Conservation (phyloP, 2,329 filamentous ascomycete species). For the Penicillium rolfsii region DNA sequence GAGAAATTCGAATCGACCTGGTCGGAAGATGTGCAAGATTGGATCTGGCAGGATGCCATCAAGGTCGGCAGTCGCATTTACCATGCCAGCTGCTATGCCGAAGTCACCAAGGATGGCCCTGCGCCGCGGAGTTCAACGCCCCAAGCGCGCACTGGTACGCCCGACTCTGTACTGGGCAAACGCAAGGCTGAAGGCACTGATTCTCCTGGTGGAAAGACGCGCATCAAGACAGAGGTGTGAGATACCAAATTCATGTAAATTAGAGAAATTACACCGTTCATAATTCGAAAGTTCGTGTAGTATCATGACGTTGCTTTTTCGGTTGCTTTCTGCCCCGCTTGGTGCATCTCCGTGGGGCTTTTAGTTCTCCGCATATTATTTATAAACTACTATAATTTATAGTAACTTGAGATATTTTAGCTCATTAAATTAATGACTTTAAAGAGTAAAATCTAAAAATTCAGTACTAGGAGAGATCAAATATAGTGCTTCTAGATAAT, state of each 20-base stretch:
- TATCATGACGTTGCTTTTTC: conserved; percentile 23
- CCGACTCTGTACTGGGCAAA: conserved; percentile 71
- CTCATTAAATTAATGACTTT: too few species aligned
- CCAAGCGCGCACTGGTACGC: conserved; percentile 55
- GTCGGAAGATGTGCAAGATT: conserved; percentile 91
- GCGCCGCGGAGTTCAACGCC: conserved; percentile 35
- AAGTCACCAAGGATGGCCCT: conserved; percentile 70
- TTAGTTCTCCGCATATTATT: too few species aligned
- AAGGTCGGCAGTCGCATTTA: conserved; percentile 78
- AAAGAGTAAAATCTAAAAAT: too few species aligned
- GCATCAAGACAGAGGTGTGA: conserved; percentile 46
- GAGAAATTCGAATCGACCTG: conserved; percentile 92
- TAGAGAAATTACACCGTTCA: conserved; percentile 12
- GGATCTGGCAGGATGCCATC: conserved; percentile 91
- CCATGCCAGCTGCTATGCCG: conserved; percentile 85
- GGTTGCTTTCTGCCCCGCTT: conserved; percentile 30
- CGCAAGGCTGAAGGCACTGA: conserved; percentile 67
- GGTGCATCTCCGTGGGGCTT: conserved; percentile 26
- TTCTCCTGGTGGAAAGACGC: conserved; percentile 41
- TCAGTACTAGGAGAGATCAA: too few species aligned
- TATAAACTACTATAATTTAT: too few species aligned
- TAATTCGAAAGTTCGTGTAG: conserved; percentile 7
- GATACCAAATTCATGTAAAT: conserved; percentile 6
- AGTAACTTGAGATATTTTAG: too few species aligned
- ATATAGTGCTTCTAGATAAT: too few species aligned